Evolutionary conservation across 768 basidiomycete species (phyloP).

Genomic region (Suillus ampliporus): DNA sequence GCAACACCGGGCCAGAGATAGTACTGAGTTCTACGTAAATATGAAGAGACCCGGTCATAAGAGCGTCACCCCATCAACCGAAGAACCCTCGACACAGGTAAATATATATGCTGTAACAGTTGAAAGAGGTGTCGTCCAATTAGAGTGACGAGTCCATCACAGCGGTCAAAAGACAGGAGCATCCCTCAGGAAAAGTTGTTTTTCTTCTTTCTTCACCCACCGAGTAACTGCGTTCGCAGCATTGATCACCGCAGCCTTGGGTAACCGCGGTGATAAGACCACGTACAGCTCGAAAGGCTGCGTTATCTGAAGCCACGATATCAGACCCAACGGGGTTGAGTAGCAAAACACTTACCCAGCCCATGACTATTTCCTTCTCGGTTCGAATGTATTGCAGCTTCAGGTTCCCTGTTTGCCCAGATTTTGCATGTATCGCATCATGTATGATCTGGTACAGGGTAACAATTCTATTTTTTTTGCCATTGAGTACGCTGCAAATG

Average conservation of each 20-base stretch:
- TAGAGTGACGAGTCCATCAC: background rate
- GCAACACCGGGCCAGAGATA: too few relatives aligned
- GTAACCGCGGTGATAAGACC: constrained; percentile 77
- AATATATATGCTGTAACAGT: background rate
- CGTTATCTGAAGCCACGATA: constrained; percentile 66
- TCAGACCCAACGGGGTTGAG: background rate
- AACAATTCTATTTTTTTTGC: constrained; percentile 58
- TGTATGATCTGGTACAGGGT: constrained; percentile 89
- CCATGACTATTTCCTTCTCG: constrained; percentile 87
- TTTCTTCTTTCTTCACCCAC: constrained; percentile 93
- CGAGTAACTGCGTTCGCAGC: constrained; percentile 88
- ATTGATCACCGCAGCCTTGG: constrained; percentile 86
- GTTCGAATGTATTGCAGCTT: constrained; percentile 90
- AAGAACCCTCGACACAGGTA: background rate
- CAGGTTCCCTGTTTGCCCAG: constrained; percentile 77
- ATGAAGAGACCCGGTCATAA: background rate
- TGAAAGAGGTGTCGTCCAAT: background rate
- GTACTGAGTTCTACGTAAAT: too few relatives aligned
- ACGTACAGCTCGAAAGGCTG: constrained; percentile 93
- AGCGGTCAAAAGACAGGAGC: constrained; percentile 82
- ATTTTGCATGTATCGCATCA: constrained; percentile 90
- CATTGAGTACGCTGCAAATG: constrained; percentile 14
- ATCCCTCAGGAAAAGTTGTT: constrained; percentile 78
- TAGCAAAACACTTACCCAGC: constrained; percentile 73
- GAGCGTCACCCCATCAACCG: background rate